phyloP scores from a whole-genome alignment of 164 flowering plant genomes.

The Aristolochia fimbriata region DNA sequence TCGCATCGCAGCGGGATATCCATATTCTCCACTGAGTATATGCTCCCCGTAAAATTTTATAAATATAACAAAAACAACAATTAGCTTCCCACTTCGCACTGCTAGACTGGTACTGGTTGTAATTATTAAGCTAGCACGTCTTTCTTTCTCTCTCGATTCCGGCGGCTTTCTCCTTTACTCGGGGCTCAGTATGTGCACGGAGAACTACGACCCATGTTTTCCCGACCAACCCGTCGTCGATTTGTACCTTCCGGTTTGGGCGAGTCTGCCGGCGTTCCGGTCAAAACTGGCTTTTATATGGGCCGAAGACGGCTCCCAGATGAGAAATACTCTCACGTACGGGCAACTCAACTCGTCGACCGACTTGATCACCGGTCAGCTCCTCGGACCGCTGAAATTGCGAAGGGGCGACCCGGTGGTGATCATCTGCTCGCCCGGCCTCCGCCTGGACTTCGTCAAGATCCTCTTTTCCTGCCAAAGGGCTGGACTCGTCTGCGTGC shows the following conservation, averaged over 20 bases:
- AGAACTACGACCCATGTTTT: slow-evolving; percentile 61
- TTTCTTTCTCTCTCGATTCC: too few relatives aligned
- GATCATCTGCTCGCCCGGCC: slow-evolving; percentile 52
- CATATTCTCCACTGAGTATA: too few relatives aligned
- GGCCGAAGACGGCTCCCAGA: slow-evolving; percentile 30
- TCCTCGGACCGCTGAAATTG: slow-evolving; percentile 21
- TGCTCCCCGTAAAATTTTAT: too few relatives aligned
- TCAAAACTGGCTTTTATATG: slow-evolving; percentile 64
- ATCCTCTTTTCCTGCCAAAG: slow-evolving; percentile 59
- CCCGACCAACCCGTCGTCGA: slow-evolving; percentile 80
- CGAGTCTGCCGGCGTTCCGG: slow-evolving; percentile 34
- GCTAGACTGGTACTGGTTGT: too few relatives aligned
- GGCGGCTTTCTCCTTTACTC: too few relatives aligned
- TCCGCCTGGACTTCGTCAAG: slow-evolving; percentile 40
- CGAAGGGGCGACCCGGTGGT: slow-evolving; percentile 47
- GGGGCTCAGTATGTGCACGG: slow-evolving; percentile 20
- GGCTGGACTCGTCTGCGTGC: slow-evolving; percentile 54
- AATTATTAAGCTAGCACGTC: background rate
- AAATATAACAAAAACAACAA: too few relatives aligned
- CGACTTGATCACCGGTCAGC: slow-evolving; percentile 27
- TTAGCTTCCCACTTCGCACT: too few relatives aligned
- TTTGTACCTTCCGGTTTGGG: slow-evolving; percentile 59
- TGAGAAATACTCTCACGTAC: slow-evolving; percentile 27
- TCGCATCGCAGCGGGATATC: too few relatives aligned
- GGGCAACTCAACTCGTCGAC: slow-evolving; percentile 36